Conservation (phyloP, 352 stramenopile species). For the Phytopythium chamaehyphon region DNA sequence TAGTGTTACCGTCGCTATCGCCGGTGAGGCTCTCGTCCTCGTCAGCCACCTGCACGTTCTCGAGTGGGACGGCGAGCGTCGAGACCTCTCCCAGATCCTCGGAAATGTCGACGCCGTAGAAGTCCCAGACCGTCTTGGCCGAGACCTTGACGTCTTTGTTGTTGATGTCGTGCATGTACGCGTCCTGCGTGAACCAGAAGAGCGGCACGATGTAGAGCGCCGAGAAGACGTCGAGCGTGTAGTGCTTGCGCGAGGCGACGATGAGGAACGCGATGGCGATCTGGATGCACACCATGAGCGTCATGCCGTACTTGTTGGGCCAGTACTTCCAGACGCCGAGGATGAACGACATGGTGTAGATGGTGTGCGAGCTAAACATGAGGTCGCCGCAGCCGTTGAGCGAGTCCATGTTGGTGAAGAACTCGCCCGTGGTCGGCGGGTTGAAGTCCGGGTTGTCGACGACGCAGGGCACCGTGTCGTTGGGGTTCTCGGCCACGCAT, state of each 20-base stretch:
- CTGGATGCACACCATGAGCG: slow-evolving; percentile 72
- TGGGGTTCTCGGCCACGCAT: slow-evolving; percentile 49
- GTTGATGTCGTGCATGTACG: slow-evolving; percentile 83
- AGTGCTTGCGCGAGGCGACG: slow-evolving; percentile 88
- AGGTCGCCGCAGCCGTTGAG: slow-evolving; percentile 87
- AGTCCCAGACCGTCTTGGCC: slow-evolving; percentile 42
- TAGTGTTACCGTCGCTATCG: slow-evolving; percentile 17
- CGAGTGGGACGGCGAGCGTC: slow-evolving; percentile 8
- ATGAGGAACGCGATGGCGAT: slow-evolving; percentile 87
- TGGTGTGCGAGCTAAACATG: slow-evolving; percentile 92
- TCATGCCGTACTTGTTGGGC: slow-evolving; percentile 69
- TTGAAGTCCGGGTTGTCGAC: slow-evolving; percentile 73
- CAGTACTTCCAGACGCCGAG: slow-evolving; percentile 86
- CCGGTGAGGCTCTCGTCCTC: slow-evolving; percentile 33
- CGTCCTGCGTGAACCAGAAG: slow-evolving; percentile 77
- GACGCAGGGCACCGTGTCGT: slow-evolving; percentile 49
- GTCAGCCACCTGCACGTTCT: slow-evolving; percentile 26
- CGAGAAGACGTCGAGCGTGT: slow-evolving; percentile 87
- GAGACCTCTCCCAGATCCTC: slow-evolving; percentile 20
- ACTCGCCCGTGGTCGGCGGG: slow-evolving; percentile 36
- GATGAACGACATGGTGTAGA: slow-evolving; percentile 89
- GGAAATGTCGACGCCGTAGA: slow-evolving; percentile 29
- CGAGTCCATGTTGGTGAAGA: slow-evolving; percentile 74
- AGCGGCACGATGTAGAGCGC: slow-evolving; percentile 87
- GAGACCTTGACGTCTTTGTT: slow-evolving; percentile 63